Evolutionary conservation across 305 asterid genomes (phyloP).

Genomic region (Fraxinus sp.): DNA sequence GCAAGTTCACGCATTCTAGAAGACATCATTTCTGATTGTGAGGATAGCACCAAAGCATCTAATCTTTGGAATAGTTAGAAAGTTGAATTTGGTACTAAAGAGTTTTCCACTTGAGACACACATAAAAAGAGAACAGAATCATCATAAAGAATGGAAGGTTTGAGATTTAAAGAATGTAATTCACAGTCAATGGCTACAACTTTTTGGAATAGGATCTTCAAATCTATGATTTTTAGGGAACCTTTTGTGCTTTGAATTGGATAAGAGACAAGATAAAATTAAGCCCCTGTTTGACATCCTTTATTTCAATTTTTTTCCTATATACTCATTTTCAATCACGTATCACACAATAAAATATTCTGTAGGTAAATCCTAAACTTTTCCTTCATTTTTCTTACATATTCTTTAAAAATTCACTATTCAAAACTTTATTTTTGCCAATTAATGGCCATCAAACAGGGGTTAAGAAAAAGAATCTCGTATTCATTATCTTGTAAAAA

Average conservation of each 20-base stretch:
- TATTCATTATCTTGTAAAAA: not conserved
- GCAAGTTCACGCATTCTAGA: constrained; percentile 8
- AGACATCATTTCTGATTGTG: not conserved
- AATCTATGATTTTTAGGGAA: not conserved
- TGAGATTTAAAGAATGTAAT: constrained; percentile 15
- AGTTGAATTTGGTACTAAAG: constrained; percentile 22
- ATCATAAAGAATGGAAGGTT: constrained; percentile 25
- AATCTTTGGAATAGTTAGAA: constrained; percentile 2
- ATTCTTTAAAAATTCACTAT: too few species aligned
- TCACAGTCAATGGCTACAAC: constrained; percentile 16
- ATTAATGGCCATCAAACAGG: too few species aligned
- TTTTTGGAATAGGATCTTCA: constrained; percentile 7
- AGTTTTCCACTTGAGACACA: constrained; percentile 18
- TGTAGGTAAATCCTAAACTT: too few species aligned
- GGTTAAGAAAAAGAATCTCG: not conserved
- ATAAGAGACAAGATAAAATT: not conserved
- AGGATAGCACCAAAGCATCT: constrained; percentile 7
- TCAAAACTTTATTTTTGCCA: too few species aligned
- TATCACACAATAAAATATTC: too few species aligned
- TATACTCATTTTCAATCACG: too few species aligned
- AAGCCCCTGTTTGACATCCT: not conserved
- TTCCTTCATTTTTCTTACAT: too few species aligned
- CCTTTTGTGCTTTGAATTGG: not conserved
- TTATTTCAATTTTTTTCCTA: too few species aligned
- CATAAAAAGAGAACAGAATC: constrained; percentile 36